Percentiles rank a stretch among this genome's conserved stretches.
Evolutionary conservation across 495 filamentous ascomycete species (phyloP).

Genomic region (Eremomyces bilateralis): DNA sequence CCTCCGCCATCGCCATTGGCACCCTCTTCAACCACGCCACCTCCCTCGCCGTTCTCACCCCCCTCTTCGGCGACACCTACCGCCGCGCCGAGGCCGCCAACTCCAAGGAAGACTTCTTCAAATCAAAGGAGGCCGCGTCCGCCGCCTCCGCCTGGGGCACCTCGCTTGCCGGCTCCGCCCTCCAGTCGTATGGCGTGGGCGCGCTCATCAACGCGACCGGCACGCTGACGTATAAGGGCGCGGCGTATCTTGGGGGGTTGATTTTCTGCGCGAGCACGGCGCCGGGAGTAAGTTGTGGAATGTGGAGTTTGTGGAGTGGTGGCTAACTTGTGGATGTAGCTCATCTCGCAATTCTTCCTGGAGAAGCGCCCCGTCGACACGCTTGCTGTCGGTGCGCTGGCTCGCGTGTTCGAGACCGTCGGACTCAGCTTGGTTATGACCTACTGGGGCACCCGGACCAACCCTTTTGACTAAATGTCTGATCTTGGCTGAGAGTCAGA

Average conservation of each 20-base stretch:
- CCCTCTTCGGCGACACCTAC: constrained; percentile 89
- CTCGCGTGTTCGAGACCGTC: constrained; percentile 78
- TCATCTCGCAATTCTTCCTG: constrained; percentile 65
- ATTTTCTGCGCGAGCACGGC: constrained; percentile 83
- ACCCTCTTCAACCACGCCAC: constrained; percentile 82
- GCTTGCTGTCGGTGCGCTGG: constrained; percentile 61
- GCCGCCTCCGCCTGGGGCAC: constrained; percentile 81
- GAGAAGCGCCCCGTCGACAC: constrained; percentile 85
- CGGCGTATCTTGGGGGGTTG: constrained; percentile 74
- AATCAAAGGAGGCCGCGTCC: constrained; percentile 73
- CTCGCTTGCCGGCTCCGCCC: constrained; percentile 65
- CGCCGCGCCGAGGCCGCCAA: constrained; percentile 78
- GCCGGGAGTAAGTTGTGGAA: constrained; percentile 44
- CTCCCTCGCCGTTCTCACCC: constrained; percentile 60
- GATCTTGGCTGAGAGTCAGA: too few relatives aligned
- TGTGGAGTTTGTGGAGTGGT: background rate
- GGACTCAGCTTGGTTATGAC: constrained; percentile 80
- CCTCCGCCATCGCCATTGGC: constrained; percentile 88
- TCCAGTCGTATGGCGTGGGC: constrained; percentile 87
- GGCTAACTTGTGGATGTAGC: constrained; percentile 24
- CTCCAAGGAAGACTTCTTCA: constrained; percentile 89
- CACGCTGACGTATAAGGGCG: constrained; percentile 87
- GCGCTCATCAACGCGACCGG: constrained; percentile 91
- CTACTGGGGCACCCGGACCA: constrained; percentile 91
- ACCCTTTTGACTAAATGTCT: constrained; percentile 29